These are phyloP conservation scores for Fraxinus paxiana DNA, from an alignment of 305 asterid genomes.

Conservation along the genomic window DNA sequence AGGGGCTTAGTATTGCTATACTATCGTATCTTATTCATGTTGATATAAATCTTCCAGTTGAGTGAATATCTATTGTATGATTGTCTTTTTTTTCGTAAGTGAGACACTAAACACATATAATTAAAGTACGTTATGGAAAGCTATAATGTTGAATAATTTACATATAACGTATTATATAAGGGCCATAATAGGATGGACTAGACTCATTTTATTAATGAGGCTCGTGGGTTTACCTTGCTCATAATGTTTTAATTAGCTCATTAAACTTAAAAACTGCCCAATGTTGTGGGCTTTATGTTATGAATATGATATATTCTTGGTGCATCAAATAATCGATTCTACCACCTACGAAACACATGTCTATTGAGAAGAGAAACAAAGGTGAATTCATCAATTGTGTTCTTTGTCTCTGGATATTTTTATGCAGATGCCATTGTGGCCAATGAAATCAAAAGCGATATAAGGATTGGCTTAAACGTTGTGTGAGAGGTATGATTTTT, in stretches of 20 bases:
- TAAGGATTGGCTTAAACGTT: not conserved
- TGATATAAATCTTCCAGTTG: not conserved
- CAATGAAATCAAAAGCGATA: not conserved
- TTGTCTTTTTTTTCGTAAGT: not conserved
- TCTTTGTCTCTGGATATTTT: not conserved
- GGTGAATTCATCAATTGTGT: not conserved
- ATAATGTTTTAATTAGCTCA: not conserved
- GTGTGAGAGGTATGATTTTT: not conserved
- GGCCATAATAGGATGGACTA: not conserved
- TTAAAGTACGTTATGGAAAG: not conserved
- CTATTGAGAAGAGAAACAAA: not conserved
- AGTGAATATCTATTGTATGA: not conserved
- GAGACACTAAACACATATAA: not conserved
- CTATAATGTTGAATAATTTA: not conserved
- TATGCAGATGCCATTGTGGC: not conserved
- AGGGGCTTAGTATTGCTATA: not conserved
- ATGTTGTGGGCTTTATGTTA: not conserved
- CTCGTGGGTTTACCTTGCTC: not conserved
- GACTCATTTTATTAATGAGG: not conserved
- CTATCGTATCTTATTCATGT: not conserved
- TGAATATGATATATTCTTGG: not conserved
- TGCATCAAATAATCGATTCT: not conserved
- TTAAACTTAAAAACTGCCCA: not conserved
- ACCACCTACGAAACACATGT: not conserved
- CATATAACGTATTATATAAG: not conserved